phyloP scores from a whole-genome alignment of 2,329 filamentous ascomycete species.

The Zarea fungicola region DNA sequence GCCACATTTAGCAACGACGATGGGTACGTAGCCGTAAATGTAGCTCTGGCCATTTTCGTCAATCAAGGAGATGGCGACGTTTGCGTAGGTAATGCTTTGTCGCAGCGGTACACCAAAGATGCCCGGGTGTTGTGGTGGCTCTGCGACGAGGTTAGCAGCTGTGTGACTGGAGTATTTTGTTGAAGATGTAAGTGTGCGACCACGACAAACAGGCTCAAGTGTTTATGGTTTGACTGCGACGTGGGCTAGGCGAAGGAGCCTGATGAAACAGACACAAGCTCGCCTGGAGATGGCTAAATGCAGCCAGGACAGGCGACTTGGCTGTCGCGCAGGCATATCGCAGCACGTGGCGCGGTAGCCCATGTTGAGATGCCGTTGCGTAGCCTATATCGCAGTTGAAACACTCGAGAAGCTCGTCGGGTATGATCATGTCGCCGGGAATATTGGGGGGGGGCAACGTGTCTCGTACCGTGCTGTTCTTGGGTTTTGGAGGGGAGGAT shows the following conservation, averaged over 20 bases:
- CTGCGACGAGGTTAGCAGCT: conserved; percentile 26
- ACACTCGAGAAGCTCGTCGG: not conserved
- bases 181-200: not conserved
- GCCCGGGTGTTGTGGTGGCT: conserved; percentile 55
- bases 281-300: not conserved
- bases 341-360: no score
- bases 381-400: not conserved
- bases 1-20: conserved; percentile 96
- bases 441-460: not conserved
- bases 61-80: conserved; percentile 93
- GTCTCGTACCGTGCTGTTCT: conserved; percentile 48
- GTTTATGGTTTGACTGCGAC: not conserved
- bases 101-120: conserved; percentile 94
- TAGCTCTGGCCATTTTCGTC: conserved; percentile 92
- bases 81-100: conserved; percentile 93
- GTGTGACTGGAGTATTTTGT: not conserved
- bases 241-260: not conserved
- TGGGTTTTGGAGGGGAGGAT: conserved; percentile 61
- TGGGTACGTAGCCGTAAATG: conserved; percentile 97
- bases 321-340: not conserved
- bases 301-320: not conserved
- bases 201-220: not conserved
- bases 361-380: not conserved
- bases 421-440: no score
- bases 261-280: not conserved